phyloP scores from a whole-genome alignment of 2,329 filamentous ascomycete species.

The Rachicladosporium sp. region DNA sequence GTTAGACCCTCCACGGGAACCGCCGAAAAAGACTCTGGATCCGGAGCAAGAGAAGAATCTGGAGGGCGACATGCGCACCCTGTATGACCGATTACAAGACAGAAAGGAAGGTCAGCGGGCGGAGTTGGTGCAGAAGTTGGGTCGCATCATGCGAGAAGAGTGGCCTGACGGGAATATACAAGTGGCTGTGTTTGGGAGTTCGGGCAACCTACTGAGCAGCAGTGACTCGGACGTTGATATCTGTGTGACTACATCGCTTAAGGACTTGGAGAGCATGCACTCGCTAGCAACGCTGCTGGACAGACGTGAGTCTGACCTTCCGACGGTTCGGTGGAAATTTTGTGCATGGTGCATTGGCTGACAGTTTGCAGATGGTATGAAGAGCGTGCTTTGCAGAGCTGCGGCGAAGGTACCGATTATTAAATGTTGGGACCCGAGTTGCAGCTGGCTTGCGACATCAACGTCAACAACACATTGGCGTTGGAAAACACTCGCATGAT shows the following conservation, averaged over 20 bases:
- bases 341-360: constrained; percentile 6
- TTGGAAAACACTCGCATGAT: constrained; percentile 97
- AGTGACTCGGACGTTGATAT: constrained; percentile 97
- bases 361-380: constrained; percentile 66
- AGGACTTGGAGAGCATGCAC: constrained; percentile 78
- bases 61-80: constrained; percentile 67
- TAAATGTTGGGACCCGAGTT: constrained; percentile 95
- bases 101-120: constrained; percentile 65
- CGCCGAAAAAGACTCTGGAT: constrained; percentile 57
- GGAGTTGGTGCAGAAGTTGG: constrained; percentile 73
- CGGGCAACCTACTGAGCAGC: constrained; percentile 86
- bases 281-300: constrained; percentile 76
- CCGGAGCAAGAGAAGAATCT: constrained; percentile 64
- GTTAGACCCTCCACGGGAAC: constrained; percentile 56
- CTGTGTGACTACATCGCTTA: constrained; percentile 87
- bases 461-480: constrained; percentile 92
- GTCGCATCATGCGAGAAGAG: constrained; percentile 74
- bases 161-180: constrained; percentile 86
- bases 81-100: constrained; percentile 67
- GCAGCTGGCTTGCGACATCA: constrained; percentile 86
- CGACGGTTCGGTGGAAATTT: neutral
- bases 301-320: constrained; percentile 51
- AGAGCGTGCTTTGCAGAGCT: constrained; percentile 87
- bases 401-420: constrained; percentile 96
- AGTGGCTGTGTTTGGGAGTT: constrained; percentile 95